Conservation (phyloP, 106 monocot genomes). For the Narthecium ossifragum region DNA sequence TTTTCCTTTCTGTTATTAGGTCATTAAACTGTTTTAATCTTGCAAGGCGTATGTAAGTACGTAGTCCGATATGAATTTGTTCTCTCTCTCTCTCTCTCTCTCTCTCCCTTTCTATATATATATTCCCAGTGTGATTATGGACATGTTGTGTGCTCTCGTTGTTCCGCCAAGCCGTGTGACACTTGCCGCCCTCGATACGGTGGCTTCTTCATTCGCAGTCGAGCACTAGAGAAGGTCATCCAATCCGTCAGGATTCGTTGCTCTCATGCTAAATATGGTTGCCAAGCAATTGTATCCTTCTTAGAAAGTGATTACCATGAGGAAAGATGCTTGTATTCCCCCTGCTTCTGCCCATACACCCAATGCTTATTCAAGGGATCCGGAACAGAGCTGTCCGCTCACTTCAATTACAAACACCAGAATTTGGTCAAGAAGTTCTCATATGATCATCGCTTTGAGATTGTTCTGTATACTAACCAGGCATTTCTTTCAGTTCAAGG, state of each 20-base stretch:
- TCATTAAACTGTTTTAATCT: too few species aligned
- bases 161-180: slow-evolving; percentile 41
- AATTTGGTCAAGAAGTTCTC: slow-evolving; percentile 11
- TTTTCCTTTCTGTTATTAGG: neutral
- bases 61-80: too few species aligned
- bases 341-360: slow-evolving; percentile 43
- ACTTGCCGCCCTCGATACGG: slow-evolving; percentile 53
- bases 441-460: slow-evolving; percentile 17
- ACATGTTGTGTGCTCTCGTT: slow-evolving; percentile 57
- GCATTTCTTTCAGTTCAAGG: slow-evolving; percentile 28
- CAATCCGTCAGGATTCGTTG: slow-evolving; percentile 56
- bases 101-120: neutral
- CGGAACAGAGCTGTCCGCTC: slow-evolving; percentile 17
- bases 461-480: slow-evolving; percentile 8
- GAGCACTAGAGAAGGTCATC: slow-evolving; percentile 65
- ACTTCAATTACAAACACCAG: slow-evolving; percentile 27
- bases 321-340: slow-evolving; percentile 43
- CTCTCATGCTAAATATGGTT: slow-evolving; percentile 42
- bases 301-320: slow-evolving; percentile 24
- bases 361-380: slow-evolving; percentile 43
- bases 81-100: too few species aligned
- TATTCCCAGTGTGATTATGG: slow-evolving; percentile 67
- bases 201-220: slow-evolving; percentile 32
- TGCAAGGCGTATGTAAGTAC: too few species aligned
- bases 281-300: slow-evolving; percentile 29